These are phyloP conservation scores for Diplodia mutila DNA, from an alignment of 2,329 filamentous ascomycete species.

Conservation along the genomic window DNA sequence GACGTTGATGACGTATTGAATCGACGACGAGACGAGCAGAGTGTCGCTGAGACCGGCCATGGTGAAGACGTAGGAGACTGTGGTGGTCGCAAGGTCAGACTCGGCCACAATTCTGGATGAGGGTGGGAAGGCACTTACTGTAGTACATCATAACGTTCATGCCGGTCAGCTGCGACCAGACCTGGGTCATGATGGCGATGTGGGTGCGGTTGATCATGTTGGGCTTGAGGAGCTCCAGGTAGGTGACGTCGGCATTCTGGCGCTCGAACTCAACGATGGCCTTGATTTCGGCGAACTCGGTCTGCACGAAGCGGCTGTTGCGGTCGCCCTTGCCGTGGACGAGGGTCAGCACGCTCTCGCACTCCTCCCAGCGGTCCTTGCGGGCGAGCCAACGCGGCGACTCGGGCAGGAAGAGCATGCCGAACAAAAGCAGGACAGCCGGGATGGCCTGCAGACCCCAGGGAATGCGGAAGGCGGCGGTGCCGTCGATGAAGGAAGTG, in stretches of 20 bases:
- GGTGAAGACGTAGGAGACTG: conserved; percentile 66
- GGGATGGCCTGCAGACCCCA: conserved; percentile 46
- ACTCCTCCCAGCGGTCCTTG: conserved; percentile 52
- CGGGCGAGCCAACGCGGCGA: conserved; percentile 52
- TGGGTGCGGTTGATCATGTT: conserved; percentile 74
- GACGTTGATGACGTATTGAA: conserved; percentile 75
- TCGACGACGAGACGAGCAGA: conserved; percentile 67
- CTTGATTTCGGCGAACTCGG: conserved; percentile 73
- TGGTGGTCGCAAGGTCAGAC: conserved; percentile 37
- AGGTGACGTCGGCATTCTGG: conserved; percentile 68
- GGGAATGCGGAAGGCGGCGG: conserved; percentile 42
- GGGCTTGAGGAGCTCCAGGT: conserved; percentile 72
- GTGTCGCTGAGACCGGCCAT: conserved; percentile 70
- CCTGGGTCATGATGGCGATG: conserved; percentile 73
- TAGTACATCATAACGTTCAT: conserved; percentile 71
- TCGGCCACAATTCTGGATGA: not conserved
- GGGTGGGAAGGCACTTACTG: conserved; percentile 23
- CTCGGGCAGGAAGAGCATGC: conserved; percentile 55
- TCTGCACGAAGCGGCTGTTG: conserved; percentile 66
- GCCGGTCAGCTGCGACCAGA: conserved; percentile 76
- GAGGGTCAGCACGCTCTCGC: conserved; percentile 45
- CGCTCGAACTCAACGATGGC: conserved; percentile 75
- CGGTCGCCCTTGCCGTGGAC: conserved; percentile 62
- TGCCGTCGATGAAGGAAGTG: conserved; percentile 39
- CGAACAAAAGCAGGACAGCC: conserved; percentile 47